A percentile compares a stretch with the other conserved stretches of the same genome.
These are phyloP conservation scores for Juncus inflexus DNA, from an alignment of 176 grass and related monocot genomes.

Conservation along the genomic window DNA sequence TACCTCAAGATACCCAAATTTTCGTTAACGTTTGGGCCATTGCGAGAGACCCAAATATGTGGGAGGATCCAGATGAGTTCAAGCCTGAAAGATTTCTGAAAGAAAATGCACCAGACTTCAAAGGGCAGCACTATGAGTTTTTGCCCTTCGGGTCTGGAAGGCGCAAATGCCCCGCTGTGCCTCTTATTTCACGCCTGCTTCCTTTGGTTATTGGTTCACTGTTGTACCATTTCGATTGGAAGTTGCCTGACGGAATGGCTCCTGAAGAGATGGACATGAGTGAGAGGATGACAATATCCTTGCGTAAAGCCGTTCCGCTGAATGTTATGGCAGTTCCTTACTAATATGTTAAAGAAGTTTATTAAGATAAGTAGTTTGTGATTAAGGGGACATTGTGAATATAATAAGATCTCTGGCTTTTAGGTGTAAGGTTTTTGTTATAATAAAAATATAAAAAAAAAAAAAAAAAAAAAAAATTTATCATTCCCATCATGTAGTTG, in stretches of 20 bases:
- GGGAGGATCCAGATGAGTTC: slow-evolving; percentile 22
- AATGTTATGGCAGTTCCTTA: too few relatives aligned
- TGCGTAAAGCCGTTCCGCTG: slow-evolving; percentile 21
- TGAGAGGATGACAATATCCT: slow-evolving; percentile 11
- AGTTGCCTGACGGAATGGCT: slow-evolving; percentile 13
- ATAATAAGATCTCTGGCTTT: too few relatives aligned
- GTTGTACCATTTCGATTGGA: slow-evolving; percentile 30
- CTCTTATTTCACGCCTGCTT: slow-evolving; percentile 1
- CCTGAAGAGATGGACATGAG: slow-evolving; percentile 22
- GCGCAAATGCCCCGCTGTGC: slow-evolving; percentile 27
- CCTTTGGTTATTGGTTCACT: slow-evolving; percentile 19
- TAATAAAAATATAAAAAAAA: too few relatives aligned
- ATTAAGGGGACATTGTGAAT: too few relatives aligned
- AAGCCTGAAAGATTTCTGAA: slow-evolving; percentile 24
- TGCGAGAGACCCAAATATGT: slow-evolving; percentile 18
- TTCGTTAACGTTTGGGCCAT: slow-evolving; percentile 31
- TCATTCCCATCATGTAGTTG: too few relatives aligned
- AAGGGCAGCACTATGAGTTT: slow-evolving; percentile 24
- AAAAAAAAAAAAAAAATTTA: too few relatives aligned
- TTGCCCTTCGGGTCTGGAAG: slow-evolving; percentile 31
- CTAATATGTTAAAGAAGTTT: too few relatives aligned
- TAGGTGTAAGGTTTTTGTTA: too few relatives aligned
- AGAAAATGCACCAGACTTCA: neutral
- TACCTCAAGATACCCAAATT: slow-evolving; percentile 11
- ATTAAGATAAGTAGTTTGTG: too few relatives aligned